A percentile compares a stretch with the other conserved stretches of the same genome.
phyloP scores from a whole-genome alignment of 1,284 basidiomycete species.

The Moesziomyces antarcticus region DNA sequence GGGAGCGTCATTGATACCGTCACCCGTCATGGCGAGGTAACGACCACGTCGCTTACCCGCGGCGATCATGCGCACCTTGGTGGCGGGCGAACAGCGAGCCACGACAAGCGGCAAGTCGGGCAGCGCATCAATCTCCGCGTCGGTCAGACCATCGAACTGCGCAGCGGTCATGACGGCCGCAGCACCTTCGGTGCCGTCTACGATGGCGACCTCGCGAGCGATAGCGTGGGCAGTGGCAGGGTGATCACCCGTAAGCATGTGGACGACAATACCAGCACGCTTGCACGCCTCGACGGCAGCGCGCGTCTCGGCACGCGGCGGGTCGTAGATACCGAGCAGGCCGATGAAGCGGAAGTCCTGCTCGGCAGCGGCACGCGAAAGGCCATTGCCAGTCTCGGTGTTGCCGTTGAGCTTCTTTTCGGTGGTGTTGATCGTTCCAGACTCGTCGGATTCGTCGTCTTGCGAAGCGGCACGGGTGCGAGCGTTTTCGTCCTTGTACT shows the following conservation, averaged over 20 bases:
- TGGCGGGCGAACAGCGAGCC: constrained; percentile 61
- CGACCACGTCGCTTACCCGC: constrained; percentile 52
- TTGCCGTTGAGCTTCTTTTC: constrained; percentile 29
- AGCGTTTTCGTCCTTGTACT: constrained; percentile 47
- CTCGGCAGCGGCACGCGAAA: constrained; percentile 54
- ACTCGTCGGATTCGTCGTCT: constrained; percentile 26
- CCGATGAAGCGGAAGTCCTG: constrained; percentile 57
- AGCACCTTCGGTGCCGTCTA: constrained; percentile 47
- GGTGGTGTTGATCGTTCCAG: constrained; percentile 28
- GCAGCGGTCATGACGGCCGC: constrained; percentile 55
- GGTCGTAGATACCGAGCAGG: constrained; percentile 62
- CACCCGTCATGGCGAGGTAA: constrained; percentile 62
- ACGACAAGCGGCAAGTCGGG: constrained; percentile 54
- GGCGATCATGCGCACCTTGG: constrained; percentile 63
- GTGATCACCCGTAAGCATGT: constrained; percentile 64
- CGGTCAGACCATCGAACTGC: constrained; percentile 56
- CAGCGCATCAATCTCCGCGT: constrained; percentile 56
- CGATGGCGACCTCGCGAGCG: constrained; percentile 56
- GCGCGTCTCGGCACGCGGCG: constrained; percentile 60
- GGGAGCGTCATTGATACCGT: constrained; percentile 75
- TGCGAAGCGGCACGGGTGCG: constrained; percentile 24
- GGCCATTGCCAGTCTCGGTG: constrained; percentile 17
- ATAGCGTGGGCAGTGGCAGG: constrained; percentile 59
- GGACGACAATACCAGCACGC: constrained; percentile 57
- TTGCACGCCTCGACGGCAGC: constrained; percentile 58